Base-by-base conservation (phyloP, 2,329 filamentous ascomycete species). In the Passalora sequoiae region DNA sequence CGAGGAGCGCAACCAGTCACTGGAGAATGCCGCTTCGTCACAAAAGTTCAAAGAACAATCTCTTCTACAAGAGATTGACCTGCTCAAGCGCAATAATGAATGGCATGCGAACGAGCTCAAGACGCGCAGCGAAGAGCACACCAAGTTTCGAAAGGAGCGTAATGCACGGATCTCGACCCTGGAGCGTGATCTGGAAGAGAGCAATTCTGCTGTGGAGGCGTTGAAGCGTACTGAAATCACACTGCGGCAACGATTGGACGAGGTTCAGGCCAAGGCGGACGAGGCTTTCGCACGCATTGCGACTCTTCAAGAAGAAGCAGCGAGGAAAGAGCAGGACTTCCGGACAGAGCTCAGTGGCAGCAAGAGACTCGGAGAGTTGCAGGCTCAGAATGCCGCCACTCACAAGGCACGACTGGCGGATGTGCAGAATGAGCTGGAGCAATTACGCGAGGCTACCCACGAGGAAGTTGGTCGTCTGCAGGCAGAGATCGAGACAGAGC, bases 61-160 rank as follows among this genome's bases (percentile, higher is more conserved):
- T 21, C 72, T 97, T 9, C 83, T 92, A 65, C 89, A 96, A 64
- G 89, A 97, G 64, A 76, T 97, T 25, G 88, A 94, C 30, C 74
- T 94, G 43, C 80, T 91, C 13, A 89, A 88, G 63, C 85, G 84
- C 59, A 95, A 89, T 69, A 86, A 87, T 53, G 91, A 97, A 57
- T 98, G 89, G 86, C 84, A 92, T 43, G 88, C 96, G 60, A 81
- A 76, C 30, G 92, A 98, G 65, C 76, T 97, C 16, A 91, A 94
- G 70, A 89, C 86, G 0, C 94, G 95, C 69, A 83, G 79, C 49
- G 79, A 83, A 6, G 92, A 98, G 62, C 81, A 88, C 36, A 78
- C 91, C 54, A 95, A 89, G 60, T 91, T 86, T 66, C 81, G 92
- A 51, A 97, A 95, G 62, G 92, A 98, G 63, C 97, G 96, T 74